Base-by-base conservation (phyloP, 23 red algal species). In the Gracilaria domingensis region DNA sequence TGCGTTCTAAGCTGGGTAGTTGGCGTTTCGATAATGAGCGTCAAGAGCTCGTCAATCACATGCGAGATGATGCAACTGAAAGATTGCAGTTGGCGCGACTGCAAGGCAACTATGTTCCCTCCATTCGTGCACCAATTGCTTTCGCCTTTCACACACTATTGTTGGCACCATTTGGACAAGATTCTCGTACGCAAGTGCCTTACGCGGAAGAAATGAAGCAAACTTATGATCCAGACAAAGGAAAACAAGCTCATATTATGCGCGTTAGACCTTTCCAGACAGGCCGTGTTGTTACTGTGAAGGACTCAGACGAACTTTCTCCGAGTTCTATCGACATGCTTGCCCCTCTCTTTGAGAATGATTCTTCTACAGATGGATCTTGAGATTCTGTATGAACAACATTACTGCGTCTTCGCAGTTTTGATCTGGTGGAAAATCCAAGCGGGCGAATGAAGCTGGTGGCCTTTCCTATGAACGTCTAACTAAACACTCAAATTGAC, bases 31-130 rank as follows among this genome's bases (percentile, higher is more conserved):
- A 96, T 61, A 88, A 88, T 83, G 93, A 95, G 40, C 89, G 96
- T 24, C 69, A 89, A 40, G 94, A 95, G 35, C 75, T 99, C 28
- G 84, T 96, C 51, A 92, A 92, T 28, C 86, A 89, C 20, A 96
- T 99, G 92, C 92, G 95, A 38, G 97, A 96, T 55, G 92, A 95
- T 30, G 97, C 97, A 20, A 99, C 97, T 17, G 97, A 99, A 71
- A 80, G 97, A 59, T 48, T 99, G 49, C 97, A 99, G 59, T 69
- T 96, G 44, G 93, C 97, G 24, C 94, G 97, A 33, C 88, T 99
- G 9, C 92, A 96, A 50, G 97, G 97, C 13, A 91, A 93, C 47
- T 99, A 99, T 71, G 91, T 96, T 33, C 94, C 94, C 18, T 75
- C 80, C 21, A 81, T 94, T 42, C 87, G 97, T 29, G 72, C 80